Percentiles rank a stretch among this genome's conserved stretches.
phyloP scores from a whole-genome alignment of 2,329 filamentous ascomycete species.

The Stagonosporopsis rhizophila region DNA sequence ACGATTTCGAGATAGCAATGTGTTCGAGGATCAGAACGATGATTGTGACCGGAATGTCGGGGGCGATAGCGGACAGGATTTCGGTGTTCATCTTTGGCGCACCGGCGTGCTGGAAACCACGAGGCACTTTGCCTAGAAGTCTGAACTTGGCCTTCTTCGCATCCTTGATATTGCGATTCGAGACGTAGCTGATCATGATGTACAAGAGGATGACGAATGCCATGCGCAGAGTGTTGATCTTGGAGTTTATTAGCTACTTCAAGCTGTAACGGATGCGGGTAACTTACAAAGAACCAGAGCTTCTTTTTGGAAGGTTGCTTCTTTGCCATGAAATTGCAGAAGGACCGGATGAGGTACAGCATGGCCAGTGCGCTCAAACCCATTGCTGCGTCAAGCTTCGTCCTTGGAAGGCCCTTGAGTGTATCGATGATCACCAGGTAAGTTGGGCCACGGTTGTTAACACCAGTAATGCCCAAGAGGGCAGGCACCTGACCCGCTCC shows the following conservation, averaged over 20 bases:
- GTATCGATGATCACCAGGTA: slow-evolving; percentile 88
- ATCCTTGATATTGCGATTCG: slow-evolving; percentile 65
- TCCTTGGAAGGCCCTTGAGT: slow-evolving; percentile 72
- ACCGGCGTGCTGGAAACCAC: slow-evolving; percentile 83
- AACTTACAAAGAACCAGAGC: slow-evolving; percentile 75
- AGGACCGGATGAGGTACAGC: slow-evolving; percentile 73
- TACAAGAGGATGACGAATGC: slow-evolving; percentile 92
- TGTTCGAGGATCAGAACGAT: slow-evolving; percentile 96
- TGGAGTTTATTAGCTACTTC: slow-evolving; percentile 2
- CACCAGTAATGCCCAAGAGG: slow-evolving; percentile 78
- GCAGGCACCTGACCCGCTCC: slow-evolving; percentile 80
- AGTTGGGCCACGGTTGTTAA: slow-evolving; percentile 78
- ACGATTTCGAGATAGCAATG: slow-evolving; percentile 96
- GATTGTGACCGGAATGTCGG: slow-evolving; percentile 81
- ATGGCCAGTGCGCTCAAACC: slow-evolving; percentile 80
- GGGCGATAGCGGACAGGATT: slow-evolving; percentile 72
- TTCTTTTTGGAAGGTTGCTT: slow-evolving; percentile 77
- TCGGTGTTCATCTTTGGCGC: slow-evolving; percentile 72
- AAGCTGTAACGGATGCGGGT: neutral
- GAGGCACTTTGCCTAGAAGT: slow-evolving; percentile 78
- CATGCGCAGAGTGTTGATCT: slow-evolving; percentile 79
- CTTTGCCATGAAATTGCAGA: slow-evolving; percentile 70
- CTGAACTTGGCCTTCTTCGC: slow-evolving; percentile 68
- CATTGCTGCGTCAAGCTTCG: slow-evolving; percentile 81
- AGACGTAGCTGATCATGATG: slow-evolving; percentile 86